Evolutionary conservation across 495 filamentous ascomycete species (phyloP), one percentile per base, ranked within the genome.

Genomic region (Penicillium samsonianum): DNA sequence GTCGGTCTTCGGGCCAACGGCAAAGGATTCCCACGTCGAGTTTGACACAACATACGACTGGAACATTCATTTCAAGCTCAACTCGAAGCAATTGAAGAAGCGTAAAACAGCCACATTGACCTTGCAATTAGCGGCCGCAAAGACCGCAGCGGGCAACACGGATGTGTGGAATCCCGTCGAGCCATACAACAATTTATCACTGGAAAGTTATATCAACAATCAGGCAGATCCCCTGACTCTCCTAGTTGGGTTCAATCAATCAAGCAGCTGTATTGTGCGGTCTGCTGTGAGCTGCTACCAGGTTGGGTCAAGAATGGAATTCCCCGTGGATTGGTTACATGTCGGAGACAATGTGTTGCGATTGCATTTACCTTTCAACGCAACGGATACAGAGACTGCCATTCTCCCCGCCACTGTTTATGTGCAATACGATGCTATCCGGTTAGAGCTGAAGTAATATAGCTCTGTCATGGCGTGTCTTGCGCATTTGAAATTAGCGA

Each of bases 391-490:
- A 19, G 81, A 84, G 71, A 80, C 75, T 19, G 82, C 82, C 3
- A 57, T 83, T 19, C 53, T 85, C 23, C 77, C 80, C 0, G 64
- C 61, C 45, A 74, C 65, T 1, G 70, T 82, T 0, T 85, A 84
- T 67, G 77, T 84, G 14, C 80, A 85, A 65, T 85, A 86, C 66
- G 80, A 84, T 73, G 80, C 82, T 3, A 59, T 85, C 59, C 67
- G 80, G 37, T 52, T 84, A 20, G 82, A 85, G 60, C 40, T 86
- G 43, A 10, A 55, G 28, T 58, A 33, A 30, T 14, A 10, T 20
- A 17, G 9, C 28, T 28, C 1, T 1, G 20, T 5, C 3, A 19
- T 52, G 37, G 4, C 16, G 5, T 42, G 5, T 38, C 5, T 19
- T 9, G 11, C 10, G 9, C 25, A 19, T 22, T 20, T 19, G 8